Base-by-base conservation (phyloP, 495 filamentous ascomycete genomes). In the Poronia punctata region DNA sequence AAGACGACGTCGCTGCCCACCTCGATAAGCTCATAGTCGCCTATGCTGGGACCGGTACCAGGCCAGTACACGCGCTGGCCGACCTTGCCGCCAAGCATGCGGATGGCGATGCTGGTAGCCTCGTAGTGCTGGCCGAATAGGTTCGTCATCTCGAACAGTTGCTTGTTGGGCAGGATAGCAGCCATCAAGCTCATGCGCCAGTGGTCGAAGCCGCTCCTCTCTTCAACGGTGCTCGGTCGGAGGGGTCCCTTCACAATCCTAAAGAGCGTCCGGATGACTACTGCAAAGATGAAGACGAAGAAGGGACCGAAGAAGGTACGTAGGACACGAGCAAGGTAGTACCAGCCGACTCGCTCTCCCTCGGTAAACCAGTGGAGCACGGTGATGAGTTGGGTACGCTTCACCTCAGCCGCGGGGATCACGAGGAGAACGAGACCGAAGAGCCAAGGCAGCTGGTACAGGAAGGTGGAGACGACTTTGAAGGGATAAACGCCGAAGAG, bases 41-140 rank as follows among this genome's bases (percentile, higher is more conserved):
- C 57, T 12, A 70, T 57, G 0, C 56, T 47, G 0, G 66, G 69
- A 6, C 68, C 68, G 16, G 60, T 67, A 23, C 66, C 65, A 1
- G 68, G 69, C 69, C 69, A 73, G 48, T 73, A 71, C 16, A 71
- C 53, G 10, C 61, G 60, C 40, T 56, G 54, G 8, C 69, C 69
- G 7, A 67, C 60, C 41, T 61, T 62, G 3, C 56, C 68, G 22
- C 67, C 69, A 8, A 73, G 50, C 14, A 55, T 30, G 10, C 67
- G 54, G 7, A 63, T 38, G 3, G 57, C 51, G n/a, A 66, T 46
- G 0, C 67, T 69, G 7, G 66, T 68, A 21, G 57, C 43, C 25
- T 67, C 65, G 38, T 73, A 71, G 39, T 73, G 69, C 7, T 53
- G 53, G 18, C 51, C 57, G 48, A 53, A 62, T 16, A 69, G 35